Conservation (phyloP, 345 rosid species). For the Corchorus olitorius region DNA sequence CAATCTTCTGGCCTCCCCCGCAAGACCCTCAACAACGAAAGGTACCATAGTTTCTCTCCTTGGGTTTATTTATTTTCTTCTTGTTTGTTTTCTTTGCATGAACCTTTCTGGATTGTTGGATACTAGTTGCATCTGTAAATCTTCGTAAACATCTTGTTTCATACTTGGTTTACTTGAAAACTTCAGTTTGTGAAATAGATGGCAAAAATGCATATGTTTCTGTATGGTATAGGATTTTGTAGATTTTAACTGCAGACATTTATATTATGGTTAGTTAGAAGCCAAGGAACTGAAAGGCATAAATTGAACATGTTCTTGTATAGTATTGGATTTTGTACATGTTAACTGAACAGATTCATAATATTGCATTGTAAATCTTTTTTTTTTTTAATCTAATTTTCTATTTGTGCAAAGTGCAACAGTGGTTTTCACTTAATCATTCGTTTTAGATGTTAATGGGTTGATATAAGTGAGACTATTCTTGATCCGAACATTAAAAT, state of each 20-base stretch:
- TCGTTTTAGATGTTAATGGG: background rate
- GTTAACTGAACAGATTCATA: background rate
- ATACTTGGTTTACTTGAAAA: background rate
- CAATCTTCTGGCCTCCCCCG: conserved; percentile 86
- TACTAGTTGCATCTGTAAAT: background rate
- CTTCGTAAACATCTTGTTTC: background rate
- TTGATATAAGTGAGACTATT: background rate
- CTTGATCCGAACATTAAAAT: background rate
- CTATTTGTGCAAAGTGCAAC: background rate
- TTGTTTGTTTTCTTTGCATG: background rate
- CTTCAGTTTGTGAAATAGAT: conserved; percentile 10
- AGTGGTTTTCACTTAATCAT: background rate
- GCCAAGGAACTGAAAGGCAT: too few relatives aligned
- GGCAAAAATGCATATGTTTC: too few relatives aligned
- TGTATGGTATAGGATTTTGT: too few relatives aligned
- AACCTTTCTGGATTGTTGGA: background rate
- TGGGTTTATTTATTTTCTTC: background rate
- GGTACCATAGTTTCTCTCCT: conserved; percentile 38
- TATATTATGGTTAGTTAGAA: too few relatives aligned
- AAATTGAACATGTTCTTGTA: too few relatives aligned
- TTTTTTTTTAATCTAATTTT: too few relatives aligned
- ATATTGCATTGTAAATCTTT: too few relatives aligned
- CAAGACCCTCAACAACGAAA: conserved; percentile 74
- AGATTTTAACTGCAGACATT: too few relatives aligned
- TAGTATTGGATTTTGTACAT: too few relatives aligned